A percentile compares a stretch with the other conserved stretches of the same genome.
Conservation (phyloP, 1,139 yeast genomes). For the Debaryomyces robertsiae region DNA sequence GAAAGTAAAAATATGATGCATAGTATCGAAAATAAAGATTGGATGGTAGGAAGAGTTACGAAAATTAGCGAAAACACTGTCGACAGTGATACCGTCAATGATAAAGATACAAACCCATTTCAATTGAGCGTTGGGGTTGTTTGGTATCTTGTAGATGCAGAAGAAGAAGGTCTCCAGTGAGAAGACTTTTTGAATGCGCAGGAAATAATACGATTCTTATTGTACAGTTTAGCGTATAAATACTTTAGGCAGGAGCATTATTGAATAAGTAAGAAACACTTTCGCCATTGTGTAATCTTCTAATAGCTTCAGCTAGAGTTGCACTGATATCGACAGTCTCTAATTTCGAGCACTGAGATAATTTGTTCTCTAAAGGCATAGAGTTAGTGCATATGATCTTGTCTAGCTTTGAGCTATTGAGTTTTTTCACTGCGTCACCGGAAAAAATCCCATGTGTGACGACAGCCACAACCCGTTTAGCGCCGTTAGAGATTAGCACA, state of each 20-base stretch:
- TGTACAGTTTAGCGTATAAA: conserved; percentile 9
- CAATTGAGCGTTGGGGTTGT: conserved; percentile 47
- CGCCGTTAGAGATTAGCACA: conserved; percentile 76
- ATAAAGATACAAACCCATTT: conserved; percentile 47
- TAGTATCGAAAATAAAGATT: conserved; percentile 48
- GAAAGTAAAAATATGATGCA: conserved; percentile 17
- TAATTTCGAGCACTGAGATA: conserved; percentile 68
- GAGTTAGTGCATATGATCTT: conserved; percentile 92
- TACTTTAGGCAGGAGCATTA: conserved; percentile 45
- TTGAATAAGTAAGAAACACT: conserved; percentile 88
- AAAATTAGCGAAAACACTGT: conserved; percentile 51
- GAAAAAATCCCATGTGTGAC: conserved; percentile 95
- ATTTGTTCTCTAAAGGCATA: conserved; percentile 84
- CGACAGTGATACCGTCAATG: conserved; percentile 35
- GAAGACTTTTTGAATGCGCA: background rate
- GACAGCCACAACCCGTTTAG: conserved; percentile 85
- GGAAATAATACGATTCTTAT: background rate
- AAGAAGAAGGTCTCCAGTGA: conserved; percentile 30
- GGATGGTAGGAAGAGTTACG: conserved; percentile 69
- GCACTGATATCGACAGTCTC: conserved; percentile 85
- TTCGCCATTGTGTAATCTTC: conserved; percentile 97
- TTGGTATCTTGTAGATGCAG: conserved; percentile 55
- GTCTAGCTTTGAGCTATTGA: conserved; percentile 76
- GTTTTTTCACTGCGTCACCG: conserved; percentile 82
- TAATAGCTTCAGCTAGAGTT: conserved; percentile 92